A percentile compares a stretch with the other conserved stretches of the same genome.
These are phyloP conservation scores for Wickerhamiella occidentalis DNA, from an alignment of 805 yeast genomes.

Conservation along the genomic window DNA sequence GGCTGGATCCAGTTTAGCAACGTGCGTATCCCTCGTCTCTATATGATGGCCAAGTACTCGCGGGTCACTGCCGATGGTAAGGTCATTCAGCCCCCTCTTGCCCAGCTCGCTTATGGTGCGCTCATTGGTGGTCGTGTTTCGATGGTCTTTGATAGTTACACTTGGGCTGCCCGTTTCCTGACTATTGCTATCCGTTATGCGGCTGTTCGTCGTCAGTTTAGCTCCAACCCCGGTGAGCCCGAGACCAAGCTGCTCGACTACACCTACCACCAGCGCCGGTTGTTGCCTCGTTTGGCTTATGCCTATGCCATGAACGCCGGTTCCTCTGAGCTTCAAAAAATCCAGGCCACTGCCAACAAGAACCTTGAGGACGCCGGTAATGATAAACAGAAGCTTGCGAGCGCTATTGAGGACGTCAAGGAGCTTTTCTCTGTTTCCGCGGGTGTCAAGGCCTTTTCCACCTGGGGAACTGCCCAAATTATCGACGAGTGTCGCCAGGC, in stretches of 20 bases:
- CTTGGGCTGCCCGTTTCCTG: slow-evolving; percentile 63
- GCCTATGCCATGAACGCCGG: slow-evolving; percentile 67
- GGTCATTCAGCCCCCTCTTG: slow-evolving; percentile 70
- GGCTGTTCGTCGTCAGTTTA: slow-evolving; percentile 79
- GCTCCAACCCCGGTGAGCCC: slow-evolving; percentile 34
- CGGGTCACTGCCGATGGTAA: slow-evolving; percentile 57
- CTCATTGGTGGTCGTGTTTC: slow-evolving; percentile 77
- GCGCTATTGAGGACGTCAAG: slow-evolving; percentile 49
- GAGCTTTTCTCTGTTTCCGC: slow-evolving; percentile 75
- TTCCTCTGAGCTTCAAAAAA: slow-evolving; percentile 46
- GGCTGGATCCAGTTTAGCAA: slow-evolving; percentile 91
- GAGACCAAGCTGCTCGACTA: slow-evolving; percentile 75
- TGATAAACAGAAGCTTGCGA: slow-evolving; percentile 37
- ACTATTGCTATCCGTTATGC: slow-evolving; percentile 85
- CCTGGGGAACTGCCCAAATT: slow-evolving; percentile 70
- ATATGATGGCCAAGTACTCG: slow-evolving; percentile 70
- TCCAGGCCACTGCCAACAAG: slow-evolving; percentile 31
- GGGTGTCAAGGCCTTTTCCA: slow-evolving; percentile 74
- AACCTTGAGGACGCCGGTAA: slow-evolving; percentile 37
- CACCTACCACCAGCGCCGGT: slow-evolving; percentile 77
- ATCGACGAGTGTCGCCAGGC: slow-evolving; percentile 87
- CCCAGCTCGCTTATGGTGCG: slow-evolving; percentile 81
- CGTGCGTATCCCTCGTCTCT: slow-evolving; percentile 73
- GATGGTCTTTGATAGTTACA: slow-evolving; percentile 78
- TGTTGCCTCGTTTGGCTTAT: slow-evolving; percentile 73